Percentiles rank a stretch among this genome's conserved stretches.
Conservation (phyloP, 2,329 filamentous ascomycete species). For the Ophiostoma populinum region DNA sequence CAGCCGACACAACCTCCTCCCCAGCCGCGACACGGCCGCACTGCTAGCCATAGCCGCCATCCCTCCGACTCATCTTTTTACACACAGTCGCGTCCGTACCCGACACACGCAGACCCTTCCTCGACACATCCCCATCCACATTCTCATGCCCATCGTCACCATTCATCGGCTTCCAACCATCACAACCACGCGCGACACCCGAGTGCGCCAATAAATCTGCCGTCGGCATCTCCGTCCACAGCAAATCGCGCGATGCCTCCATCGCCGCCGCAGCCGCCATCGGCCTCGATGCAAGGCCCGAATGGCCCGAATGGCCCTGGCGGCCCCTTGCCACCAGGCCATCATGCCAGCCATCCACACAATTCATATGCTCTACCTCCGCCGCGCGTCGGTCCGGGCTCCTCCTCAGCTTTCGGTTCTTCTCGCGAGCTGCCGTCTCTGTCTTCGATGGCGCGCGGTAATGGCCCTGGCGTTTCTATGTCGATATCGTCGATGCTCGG, state of each 20-base stretch:
- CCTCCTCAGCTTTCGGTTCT: conserved; percentile 25
- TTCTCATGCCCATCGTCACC: no score
- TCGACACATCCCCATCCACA: background rate
- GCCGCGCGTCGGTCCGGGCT: conserved; percentile 25
- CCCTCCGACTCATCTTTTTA: conserved; percentile 28
- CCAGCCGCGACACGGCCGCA: background rate
- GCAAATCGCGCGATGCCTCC: conserved; percentile 28
- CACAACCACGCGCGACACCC: conserved; percentile 24
- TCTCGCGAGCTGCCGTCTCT: conserved; percentile 37
- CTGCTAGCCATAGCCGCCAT: conserved; percentile 13
- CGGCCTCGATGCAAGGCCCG: conserved; percentile 1
- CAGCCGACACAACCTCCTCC: background rate
- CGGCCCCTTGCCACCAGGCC: conserved; percentile 7
- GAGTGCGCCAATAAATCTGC: conserved; percentile 23
- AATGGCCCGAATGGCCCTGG: conserved; percentile 9
- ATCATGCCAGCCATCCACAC: conserved; percentile 14
- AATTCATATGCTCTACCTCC: conserved; percentile 28
- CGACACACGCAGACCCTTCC: conserved; percentile 13
- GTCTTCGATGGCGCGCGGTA: conserved; percentile 29
- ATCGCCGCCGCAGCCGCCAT: conserved; percentile 4
- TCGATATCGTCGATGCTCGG: conserved; percentile 45
- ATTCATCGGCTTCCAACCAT: background rate
- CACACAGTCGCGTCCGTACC: conserved; percentile 20
- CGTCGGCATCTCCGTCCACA: conserved; percentile 18
- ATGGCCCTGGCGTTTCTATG: conserved; percentile 36